Evolutionary conservation across 208 protist genomes (phyloP).

Genomic region (Acanthamoeba sp.): DNA sequence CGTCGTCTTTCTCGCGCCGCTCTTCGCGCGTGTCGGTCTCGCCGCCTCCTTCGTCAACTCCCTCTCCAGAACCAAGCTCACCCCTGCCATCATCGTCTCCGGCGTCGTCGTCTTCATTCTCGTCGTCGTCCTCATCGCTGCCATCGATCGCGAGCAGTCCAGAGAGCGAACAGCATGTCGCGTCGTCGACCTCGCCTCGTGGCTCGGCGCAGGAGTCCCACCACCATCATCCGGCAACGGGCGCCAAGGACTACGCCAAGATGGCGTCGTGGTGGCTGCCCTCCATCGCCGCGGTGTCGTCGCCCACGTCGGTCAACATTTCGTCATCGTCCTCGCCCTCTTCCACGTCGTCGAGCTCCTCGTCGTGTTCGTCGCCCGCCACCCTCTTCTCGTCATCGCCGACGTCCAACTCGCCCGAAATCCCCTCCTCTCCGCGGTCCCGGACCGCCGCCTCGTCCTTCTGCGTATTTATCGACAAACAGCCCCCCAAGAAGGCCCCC

Average conservation of each 20-base stretch:
- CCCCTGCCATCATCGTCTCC: too few relatives aligned
- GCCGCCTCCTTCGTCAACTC: not conserved
- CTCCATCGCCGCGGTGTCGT: not conserved
- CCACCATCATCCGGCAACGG: not conserved
- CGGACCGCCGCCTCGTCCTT: not conserved
- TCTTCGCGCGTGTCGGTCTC: not conserved
- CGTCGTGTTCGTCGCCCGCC: not conserved
- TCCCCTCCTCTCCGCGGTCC: not conserved
- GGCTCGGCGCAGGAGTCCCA: not conserved
- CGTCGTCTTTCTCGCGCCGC: not conserved
- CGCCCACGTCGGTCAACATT: not conserved
- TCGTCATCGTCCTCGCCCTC: not conserved
- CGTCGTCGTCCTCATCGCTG: too few relatives aligned
- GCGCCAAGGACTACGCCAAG: not conserved
- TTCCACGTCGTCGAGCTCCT: not conserved
- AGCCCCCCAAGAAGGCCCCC: not conserved
- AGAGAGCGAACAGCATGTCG: too few relatives aligned
- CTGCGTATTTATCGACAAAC: not conserved
- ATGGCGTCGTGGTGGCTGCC: constrained; percentile 50
- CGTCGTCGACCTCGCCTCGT: too few relatives aligned
- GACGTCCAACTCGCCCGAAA: not conserved
- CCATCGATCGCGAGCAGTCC: not conserved
- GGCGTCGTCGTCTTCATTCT: too few relatives aligned
- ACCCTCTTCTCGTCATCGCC: not conserved
- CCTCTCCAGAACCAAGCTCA: not conserved